Conservation (phyloP, 2,329 filamentous ascomycete genomes). For the Blumeriella jaapii region DNA sequence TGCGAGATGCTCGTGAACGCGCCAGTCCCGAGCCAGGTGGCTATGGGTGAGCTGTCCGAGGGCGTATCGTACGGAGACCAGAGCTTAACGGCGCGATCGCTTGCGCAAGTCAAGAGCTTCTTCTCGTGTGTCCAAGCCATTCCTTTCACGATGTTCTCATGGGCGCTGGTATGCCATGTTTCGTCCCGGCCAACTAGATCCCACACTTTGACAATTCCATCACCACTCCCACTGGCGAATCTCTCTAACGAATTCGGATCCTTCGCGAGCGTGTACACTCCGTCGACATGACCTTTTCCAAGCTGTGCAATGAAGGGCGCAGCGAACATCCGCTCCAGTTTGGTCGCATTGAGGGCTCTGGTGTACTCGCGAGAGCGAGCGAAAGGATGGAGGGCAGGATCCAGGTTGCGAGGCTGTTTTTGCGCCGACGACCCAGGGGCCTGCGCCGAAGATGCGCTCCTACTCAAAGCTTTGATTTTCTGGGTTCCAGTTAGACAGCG, state of each 20-base stretch:
- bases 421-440: constrained; percentile 54
- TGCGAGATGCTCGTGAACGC: constrained; percentile 79
- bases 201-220: constrained; percentile 92
- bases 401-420: constrained; percentile 59
- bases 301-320: constrained; percentile 77
- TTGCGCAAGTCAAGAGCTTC: constrained; percentile 77
- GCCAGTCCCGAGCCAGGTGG: constrained; percentile 73
- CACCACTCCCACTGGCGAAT: constrained; percentile 75
- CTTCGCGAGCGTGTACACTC: constrained; percentile 60
- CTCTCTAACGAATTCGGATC: constrained; percentile 63
- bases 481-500: constrained; percentile 11
- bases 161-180: constrained; percentile 67
- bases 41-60: constrained; percentile 56
- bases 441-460: constrained; percentile 52
- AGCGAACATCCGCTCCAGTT: constrained; percentile 86
- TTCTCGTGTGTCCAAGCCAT: constrained; percentile 80
- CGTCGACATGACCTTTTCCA: constrained; percentile 67
- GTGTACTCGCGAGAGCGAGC: constrained; percentile 82
- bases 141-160: constrained; percentile 89
- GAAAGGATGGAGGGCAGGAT: constrained; percentile 64
- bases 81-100: constrained; percentile 78
- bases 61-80: constrained; percentile 78
- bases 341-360: constrained; percentile 70
- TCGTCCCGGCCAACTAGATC: constrained; percentile 63
- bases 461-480: constrained; percentile 57